Percentiles rank a stretch among this genome's conserved stretches.
Conservation (phyloP, 805 yeast genomes). For the Barnettozyma sp. region DNA sequence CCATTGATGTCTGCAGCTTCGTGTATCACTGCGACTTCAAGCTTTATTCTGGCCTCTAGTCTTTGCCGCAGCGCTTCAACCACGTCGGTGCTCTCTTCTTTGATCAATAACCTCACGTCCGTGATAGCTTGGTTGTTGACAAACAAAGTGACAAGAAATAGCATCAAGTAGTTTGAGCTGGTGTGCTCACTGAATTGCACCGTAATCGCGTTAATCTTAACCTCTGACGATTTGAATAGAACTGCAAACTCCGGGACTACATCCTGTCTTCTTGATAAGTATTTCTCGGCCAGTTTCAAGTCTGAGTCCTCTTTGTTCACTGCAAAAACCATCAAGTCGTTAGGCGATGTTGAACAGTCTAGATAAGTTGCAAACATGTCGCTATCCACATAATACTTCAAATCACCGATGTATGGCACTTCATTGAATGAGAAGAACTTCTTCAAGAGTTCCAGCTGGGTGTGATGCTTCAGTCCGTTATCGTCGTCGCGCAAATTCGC, state of each 20-base stretch:
- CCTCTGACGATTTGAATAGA: conserved; percentile 6
- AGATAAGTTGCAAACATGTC: conserved; percentile 64
- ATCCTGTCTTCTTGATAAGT: conserved; percentile 2
- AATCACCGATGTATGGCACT: conserved; percentile 69
- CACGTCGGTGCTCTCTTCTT: neutral
- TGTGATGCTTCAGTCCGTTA: conserved; percentile 19
- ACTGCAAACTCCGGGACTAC: conserved; percentile 10
- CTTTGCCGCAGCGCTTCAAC: neutral
- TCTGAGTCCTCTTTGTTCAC: conserved; percentile 11
- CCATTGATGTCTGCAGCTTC: conserved; percentile 5
- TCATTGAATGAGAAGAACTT: conserved; percentile 31
- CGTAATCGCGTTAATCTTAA: conserved; percentile 6
- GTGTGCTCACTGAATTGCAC: conserved; percentile 2
- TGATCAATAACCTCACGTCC: conserved; percentile 2
- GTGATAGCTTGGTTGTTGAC: conserved; percentile 7
- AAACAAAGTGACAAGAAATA: conserved; percentile 5
- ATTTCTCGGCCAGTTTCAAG: conserved; percentile 7
- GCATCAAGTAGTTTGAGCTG: conserved; percentile 7
- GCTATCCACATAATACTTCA: conserved; percentile 52
- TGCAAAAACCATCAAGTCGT: conserved; percentile 20
- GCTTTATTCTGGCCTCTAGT: conserved; percentile 3
- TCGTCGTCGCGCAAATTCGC: conserved; percentile 24
- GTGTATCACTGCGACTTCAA: conserved; percentile 1
- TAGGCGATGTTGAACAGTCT: conserved; percentile 59
- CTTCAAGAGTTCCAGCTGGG: conserved; percentile 28